Percentiles rank a stretch among this genome's conserved stretches.
phyloP scores from a whole-genome alignment of 1,139 yeast species.

The Entelexis sorbosivorans region DNA sequence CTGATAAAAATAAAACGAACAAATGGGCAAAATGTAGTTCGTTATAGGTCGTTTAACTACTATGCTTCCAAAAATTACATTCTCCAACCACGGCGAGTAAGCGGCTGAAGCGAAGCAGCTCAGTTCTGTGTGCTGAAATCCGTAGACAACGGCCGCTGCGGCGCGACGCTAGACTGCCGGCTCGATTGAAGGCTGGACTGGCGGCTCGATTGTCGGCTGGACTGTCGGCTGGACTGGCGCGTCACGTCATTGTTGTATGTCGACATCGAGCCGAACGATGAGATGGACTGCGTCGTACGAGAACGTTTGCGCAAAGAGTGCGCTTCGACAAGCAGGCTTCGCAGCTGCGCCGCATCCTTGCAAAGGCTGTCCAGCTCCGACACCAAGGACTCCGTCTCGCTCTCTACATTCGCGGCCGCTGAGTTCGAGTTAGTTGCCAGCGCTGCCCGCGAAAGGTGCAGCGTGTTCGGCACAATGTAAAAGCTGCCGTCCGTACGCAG shows the following conservation, averaged over 20 bases:
- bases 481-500: slow-evolving; percentile 70
- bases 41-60: too few species aligned
- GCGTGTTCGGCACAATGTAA: slow-evolving; percentile 39
- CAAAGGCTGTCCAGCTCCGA: slow-evolving; percentile 55
- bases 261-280: not conserved
- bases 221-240: slow-evolving; percentile 2
- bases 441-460: slow-evolving; percentile 28
- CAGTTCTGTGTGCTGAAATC: not conserved
- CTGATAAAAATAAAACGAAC: too few species aligned
- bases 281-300: not conserved
- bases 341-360: slow-evolving; percentile 39
- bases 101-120: not conserved
- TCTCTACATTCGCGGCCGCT: slow-evolving; percentile 13
- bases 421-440: slow-evolving; percentile 10
- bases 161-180: slow-evolving; percentile 1
- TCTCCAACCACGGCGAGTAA: too few species aligned
- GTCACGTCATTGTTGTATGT: not conserved
- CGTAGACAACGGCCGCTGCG: not conserved
- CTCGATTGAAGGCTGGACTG: slow-evolving; percentile 1
- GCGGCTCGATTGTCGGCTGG: slow-evolving; percentile 2
- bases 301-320: slow-evolving; percentile 1
- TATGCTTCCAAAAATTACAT: not conserved
- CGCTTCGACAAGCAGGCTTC: slow-evolving; percentile 42
- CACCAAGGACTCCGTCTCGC: slow-evolving; percentile 49
- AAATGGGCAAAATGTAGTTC: too few species aligned